Percentiles rank a stretch among this genome's conserved stretches.
Conservation (phyloP, 345 rosid species). For the Gossypium sturtianum region DNA sequence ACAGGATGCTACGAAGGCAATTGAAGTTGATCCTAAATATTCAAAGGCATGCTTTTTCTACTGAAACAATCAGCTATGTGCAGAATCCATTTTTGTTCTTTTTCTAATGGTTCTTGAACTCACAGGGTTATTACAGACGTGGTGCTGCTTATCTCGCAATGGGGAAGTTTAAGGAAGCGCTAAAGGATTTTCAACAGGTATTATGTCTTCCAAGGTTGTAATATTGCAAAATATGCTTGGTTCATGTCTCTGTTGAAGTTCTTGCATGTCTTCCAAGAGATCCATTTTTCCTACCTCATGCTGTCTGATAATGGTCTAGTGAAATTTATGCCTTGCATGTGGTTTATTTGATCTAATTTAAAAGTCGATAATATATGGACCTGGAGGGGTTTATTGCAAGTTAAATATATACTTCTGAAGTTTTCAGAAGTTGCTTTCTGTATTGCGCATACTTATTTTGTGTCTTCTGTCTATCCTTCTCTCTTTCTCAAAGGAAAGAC, state of each 20-base stretch:
- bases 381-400: not conserved
- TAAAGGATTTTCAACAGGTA: constrained; percentile 96
- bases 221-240: not conserved
- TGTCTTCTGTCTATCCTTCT: not conserved
- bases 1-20: constrained; percentile 87
- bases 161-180: constrained; percentile 95
- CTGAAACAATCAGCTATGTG: not conserved
- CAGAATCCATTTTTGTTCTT: constrained; percentile 8
- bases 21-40: constrained; percentile 78
- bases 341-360: not conserved
- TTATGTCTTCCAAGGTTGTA: constrained; percentile 5
- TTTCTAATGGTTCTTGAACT: constrained; percentile 19
- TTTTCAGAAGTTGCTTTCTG: constrained; percentile 3
- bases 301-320: not conserved
- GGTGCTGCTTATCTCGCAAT: constrained; percentile 95
- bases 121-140: constrained; percentile 89
- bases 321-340: not conserved
- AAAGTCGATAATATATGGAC: not conserved
- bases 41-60: constrained; percentile 52
- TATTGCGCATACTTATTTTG: not conserved
- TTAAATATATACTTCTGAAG: not conserved
- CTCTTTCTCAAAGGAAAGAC: not conserved
- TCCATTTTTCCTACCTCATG: not conserved
- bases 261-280: not conserved
- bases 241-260: not conserved